These are phyloP conservation scores for Penicillium palitans DNA, from an alignment of 2,329 filamentous ascomycete genomes.

Conservation along the genomic window DNA sequence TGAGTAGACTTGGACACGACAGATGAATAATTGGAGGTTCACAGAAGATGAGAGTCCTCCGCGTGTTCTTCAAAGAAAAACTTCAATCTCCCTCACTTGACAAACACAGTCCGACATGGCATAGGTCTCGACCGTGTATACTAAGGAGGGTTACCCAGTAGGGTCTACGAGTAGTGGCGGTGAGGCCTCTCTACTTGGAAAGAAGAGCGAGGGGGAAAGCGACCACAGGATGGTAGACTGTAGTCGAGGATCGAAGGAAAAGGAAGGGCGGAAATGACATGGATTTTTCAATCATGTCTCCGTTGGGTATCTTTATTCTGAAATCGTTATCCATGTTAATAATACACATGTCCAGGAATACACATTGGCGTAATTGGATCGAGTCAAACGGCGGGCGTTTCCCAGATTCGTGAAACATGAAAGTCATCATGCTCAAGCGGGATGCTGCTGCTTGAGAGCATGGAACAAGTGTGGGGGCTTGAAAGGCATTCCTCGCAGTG, in stretches of 20 bases:
- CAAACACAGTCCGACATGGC: constrained; percentile 48
- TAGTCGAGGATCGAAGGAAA: background rate
- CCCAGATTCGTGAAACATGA: background rate
- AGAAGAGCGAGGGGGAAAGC: background rate
- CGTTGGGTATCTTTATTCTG: constrained; percentile 12
- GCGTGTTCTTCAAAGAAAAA: constrained; percentile 22
- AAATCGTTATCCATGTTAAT: constrained; percentile 6
- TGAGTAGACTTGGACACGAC: constrained; percentile 17
- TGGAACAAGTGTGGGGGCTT: background rate
- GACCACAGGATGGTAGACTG: background rate
- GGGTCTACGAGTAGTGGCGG: constrained; percentile 2
- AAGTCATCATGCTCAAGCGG: background rate
- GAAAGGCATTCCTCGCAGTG: background rate
- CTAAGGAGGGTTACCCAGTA: constrained; percentile 35
- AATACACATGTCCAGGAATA: background rate
- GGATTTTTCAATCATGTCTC: constrained; percentile 7
- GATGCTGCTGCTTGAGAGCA: background rate
- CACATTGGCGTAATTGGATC: background rate
- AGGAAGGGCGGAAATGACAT: constrained; percentile 1
- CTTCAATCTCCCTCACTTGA: constrained; percentile 44
- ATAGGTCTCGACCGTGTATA: constrained; percentile 45
- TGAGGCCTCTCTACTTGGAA: background rate
- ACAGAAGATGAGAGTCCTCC: constrained; percentile 30
- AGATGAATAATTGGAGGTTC: constrained; percentile 28
- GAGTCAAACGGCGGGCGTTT: background rate